phyloP scores from a whole-genome alignment of 164 flowering plant genomes.

The Stephania yunnanensis region DNA sequence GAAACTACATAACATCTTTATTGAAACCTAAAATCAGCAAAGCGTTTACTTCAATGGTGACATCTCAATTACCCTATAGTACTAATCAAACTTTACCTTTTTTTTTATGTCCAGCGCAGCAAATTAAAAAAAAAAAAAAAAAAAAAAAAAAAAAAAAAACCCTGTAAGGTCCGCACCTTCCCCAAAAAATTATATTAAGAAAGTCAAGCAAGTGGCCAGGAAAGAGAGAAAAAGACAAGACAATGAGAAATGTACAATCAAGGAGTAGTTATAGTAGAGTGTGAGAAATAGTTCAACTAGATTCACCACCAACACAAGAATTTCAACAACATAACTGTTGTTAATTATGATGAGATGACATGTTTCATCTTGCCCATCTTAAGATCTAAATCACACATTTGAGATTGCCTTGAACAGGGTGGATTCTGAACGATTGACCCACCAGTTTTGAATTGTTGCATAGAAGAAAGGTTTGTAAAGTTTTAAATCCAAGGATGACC shows the following conservation, averaged over 20 bases:
- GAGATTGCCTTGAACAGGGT: neutral
- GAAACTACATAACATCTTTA: neutral
- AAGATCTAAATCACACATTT: neutral
- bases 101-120: constrained; percentile 1
- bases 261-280: neutral
- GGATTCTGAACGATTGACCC: constrained; percentile 1
- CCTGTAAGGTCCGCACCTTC: neutral
- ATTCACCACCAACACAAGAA: neutral
- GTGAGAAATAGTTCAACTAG: neutral
- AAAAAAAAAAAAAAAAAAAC: neutral
- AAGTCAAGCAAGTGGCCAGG: constrained; percentile 3
- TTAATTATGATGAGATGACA: neutral
- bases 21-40: constrained; percentile 1
- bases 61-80: neutral
- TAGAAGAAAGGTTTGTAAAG: neutral
- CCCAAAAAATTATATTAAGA: neutral
- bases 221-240: neutral
- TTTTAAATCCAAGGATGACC: neutral
- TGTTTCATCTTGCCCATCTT: neutral
- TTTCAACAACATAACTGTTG: neutral
- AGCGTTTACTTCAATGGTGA: constrained; percentile 2
- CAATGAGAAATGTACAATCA: constrained; percentile 1
- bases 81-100: constrained; percentile 1
- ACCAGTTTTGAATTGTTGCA: constrained; percentile 1
- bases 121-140: neutral